Percentiles rank a stretch among this genome's conserved stretches.
Evolutionary conservation across 106 monocot species (phyloP).

Genomic region (Platanthera guangdongensis): DNA sequence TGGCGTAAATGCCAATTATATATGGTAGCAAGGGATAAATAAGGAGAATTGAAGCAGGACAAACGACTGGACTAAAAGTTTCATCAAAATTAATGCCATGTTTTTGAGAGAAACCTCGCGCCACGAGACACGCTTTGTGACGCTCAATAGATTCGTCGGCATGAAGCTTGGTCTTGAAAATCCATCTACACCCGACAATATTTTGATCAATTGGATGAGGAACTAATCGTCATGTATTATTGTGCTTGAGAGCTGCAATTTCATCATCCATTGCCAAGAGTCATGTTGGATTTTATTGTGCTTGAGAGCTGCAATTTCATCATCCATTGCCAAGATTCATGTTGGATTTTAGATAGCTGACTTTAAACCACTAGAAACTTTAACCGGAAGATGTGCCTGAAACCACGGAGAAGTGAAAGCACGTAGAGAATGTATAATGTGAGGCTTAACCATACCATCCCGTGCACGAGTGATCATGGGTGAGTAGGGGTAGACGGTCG

Average conservation of each 20-base stretch:
- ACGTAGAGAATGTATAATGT: not conserved
- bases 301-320: not conserved
- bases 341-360: not conserved
- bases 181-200: not conserved
- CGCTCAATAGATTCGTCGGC: too few species aligned
- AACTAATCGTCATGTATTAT: not conserved
- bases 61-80: too few species aligned
- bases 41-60: not conserved
- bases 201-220: not conserved
- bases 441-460: not conserved
- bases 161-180: not conserved
- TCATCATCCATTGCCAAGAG: not conserved
- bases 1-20: not conserved
- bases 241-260: not conserved
- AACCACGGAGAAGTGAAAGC: not conserved
- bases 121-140: too few species aligned
- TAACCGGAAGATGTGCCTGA: not conserved
- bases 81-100: too few species aligned
- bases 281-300: not conserved
- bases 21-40: conserved; percentile 4
- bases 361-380: not conserved
- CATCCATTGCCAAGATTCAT: not conserved
- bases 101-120: too few species aligned
- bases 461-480: conserved; percentile 2
- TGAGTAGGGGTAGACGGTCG: not conserved